Base-by-base conservation (phyloP, 176 grass and related monocot species). In the Cenchrus americanus region DNA sequence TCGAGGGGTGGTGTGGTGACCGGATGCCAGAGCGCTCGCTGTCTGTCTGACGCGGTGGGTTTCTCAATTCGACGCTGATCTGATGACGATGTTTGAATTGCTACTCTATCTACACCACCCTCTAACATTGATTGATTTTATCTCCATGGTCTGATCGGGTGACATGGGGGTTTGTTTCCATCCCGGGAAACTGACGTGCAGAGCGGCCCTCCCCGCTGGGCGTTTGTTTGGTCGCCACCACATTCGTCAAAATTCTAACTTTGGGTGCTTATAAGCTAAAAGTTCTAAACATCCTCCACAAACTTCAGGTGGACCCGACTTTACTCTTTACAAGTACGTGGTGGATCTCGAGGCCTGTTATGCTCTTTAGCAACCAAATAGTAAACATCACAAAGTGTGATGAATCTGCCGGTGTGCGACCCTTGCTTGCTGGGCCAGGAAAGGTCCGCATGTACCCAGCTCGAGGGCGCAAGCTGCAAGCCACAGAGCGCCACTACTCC, bases 391-490 rank as follows among this genome's bases (percentile, higher is more conserved):
- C 34, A 34, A 34, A 34, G 34, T 34, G 34, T 34, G n/a, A n/a
- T n/a, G n/a, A n/a, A n/a, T n/a, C n/a, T n/a, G n/a, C n/a, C n/a
- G n/a, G n/a, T n/a, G n/a, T n/a, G n/a, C n/a, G n/a, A 37, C 14
- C 66, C 18, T 90, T 86, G 79, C 84, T 90, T 90, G 73, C 49
- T 34, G 51, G 46, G 0, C 1, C 15, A 43, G 46, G 78, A 75
- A 89, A 86, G 88, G 59, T 30, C 12, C 11, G 2, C 11, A 1
- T 37, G 5, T 32, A 42, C 50, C 59, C 59, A 50, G 58, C 57
- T 51, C 50, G 27, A n/a, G 17, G 34, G 10, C 2, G 37, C 67
- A 7, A 37, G 2, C 22, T n/a, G n/a, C n/a, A 34, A 37, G 2
- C 22, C 41, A 61, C 18, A 14, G 1, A 6, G 19, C 1, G 10